Percentiles rank a stretch among this genome's conserved stretches.
phyloP scores from a whole-genome alignment of 1,139 yeast genomes.

The Kodamaea plutei region DNA sequence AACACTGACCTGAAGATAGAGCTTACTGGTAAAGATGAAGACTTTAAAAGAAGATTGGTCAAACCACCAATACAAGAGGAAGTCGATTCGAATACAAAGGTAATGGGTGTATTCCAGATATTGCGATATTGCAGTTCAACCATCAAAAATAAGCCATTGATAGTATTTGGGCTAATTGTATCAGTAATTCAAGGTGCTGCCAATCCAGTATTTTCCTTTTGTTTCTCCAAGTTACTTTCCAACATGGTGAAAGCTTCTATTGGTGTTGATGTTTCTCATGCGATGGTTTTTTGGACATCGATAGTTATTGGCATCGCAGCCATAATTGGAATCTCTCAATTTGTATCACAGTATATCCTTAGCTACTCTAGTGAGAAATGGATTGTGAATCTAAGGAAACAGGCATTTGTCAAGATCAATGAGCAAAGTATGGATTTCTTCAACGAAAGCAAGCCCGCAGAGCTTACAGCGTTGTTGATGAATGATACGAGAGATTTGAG shows the following conservation, averaged over 20 bases:
- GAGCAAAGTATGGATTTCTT: slow-evolving; percentile 58
- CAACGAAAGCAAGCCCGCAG: slow-evolving; percentile 44
- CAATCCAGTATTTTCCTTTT: slow-evolving; percentile 75
- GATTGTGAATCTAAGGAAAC: slow-evolving; percentile 53
- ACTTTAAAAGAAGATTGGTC: slow-evolving; percentile 22
- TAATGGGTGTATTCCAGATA: slow-evolving; percentile 30
- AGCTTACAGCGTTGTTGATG: slow-evolving; percentile 62
- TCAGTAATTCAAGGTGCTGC: slow-evolving; percentile 58
- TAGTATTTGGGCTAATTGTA: slow-evolving; percentile 49
- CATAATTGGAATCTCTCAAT: slow-evolving; percentile 56
- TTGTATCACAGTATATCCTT: slow-evolving; percentile 47
- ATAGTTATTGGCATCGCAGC: slow-evolving; percentile 57
- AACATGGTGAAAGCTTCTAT: slow-evolving; percentile 48
- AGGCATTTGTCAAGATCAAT: slow-evolving; percentile 45
- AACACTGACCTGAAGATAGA: neutral
- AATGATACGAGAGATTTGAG: slow-evolving; percentile 81
- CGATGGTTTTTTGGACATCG: slow-evolving; percentile 62
- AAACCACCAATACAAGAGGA: slow-evolving; percentile 2
- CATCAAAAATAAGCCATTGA: slow-evolving; percentile 29
- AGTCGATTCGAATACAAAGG: neutral
- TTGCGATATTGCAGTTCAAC: slow-evolving; percentile 31
- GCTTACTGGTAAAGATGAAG: slow-evolving; percentile 18
- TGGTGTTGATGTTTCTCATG: slow-evolving; percentile 17
- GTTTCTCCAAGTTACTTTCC: slow-evolving; percentile 63
- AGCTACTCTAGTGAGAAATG: slow-evolving; percentile 65